These are phyloP conservation scores for Cadophora luteo-olivacea DNA, from an alignment of 2,329 filamentous ascomycete genomes.

Conservation along the genomic window DNA sequence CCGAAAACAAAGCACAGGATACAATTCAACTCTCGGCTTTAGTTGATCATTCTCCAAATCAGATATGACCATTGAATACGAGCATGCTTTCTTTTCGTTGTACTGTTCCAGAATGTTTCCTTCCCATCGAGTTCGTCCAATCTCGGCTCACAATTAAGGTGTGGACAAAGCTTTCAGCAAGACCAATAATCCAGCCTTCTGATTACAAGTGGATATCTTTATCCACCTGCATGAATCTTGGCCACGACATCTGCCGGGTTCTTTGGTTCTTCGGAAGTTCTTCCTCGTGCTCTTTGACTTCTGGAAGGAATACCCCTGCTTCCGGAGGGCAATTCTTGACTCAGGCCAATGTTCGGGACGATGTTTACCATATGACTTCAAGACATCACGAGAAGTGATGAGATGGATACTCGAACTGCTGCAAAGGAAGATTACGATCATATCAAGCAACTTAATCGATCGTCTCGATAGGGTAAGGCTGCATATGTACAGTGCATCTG, in stretches of 20 bases:
- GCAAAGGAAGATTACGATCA: not conserved
- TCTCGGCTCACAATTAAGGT: slow-evolving; percentile 7
- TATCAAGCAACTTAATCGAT: slow-evolving; percentile 2
- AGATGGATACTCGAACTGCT: not conserved
- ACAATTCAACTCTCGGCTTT: not conserved
- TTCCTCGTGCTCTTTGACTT: slow-evolving; percentile 15
- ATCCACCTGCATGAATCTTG: slow-evolving; percentile 21
- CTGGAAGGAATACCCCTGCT: slow-evolving; percentile 15
- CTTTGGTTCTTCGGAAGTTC: slow-evolving; percentile 2
- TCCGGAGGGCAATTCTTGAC: not conserved
- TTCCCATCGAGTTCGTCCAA: not conserved
- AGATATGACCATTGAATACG: not conserved
- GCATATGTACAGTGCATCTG: not conserved
- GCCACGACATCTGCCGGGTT: not conserved
- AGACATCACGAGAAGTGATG: slow-evolving; percentile 1
- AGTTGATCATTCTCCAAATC: not conserved
- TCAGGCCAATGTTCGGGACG: slow-evolving; percentile 9
- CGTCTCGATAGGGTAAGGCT: not conserved
- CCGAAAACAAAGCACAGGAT: not conserved
- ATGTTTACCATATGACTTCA: slow-evolving; percentile 2
- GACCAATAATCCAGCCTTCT: slow-evolving; percentile 2
- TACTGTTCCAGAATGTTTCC: not conserved
- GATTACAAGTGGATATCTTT: slow-evolving; percentile 8
- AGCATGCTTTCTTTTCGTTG: not conserved
- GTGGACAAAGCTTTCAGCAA: slow-evolving; percentile 14